A percentile compares a stretch with the other conserved stretches of the same genome.
These are phyloP conservation scores for Sugiyamaella smithiae DNA, from an alignment of 805 yeast species.

Conservation along the genomic window DNA sequence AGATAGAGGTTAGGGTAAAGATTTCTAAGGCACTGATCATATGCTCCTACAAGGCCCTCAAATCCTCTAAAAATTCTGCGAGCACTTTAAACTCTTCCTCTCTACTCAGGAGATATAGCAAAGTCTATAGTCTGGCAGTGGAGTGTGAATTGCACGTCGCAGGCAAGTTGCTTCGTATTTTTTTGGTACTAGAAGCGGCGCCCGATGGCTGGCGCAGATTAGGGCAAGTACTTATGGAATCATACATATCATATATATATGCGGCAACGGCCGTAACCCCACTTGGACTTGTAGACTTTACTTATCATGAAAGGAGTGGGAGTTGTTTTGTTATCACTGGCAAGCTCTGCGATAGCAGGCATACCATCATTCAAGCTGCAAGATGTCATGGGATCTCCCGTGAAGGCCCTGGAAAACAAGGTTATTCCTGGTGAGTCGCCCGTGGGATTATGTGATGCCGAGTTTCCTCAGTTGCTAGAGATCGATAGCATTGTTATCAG, in stretches of 20 bases:
- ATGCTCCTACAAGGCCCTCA: no score
- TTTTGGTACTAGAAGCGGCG: no score
- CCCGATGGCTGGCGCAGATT: not conserved
- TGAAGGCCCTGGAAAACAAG: constrained; percentile 10
- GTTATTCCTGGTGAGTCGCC: constrained; percentile 88
- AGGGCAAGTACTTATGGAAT: not conserved
- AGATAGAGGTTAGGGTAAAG: no score
- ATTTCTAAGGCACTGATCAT: no score
- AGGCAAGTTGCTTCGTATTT: no score
- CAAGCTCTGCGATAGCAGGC: not conserved
- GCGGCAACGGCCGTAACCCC: constrained; percentile 2
- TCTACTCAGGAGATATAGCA: no score
- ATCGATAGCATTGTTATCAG: constrained; percentile 56
- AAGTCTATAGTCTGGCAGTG: no score
- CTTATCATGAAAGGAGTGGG: not conserved
- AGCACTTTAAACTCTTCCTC: no score
- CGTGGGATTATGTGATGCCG: constrained; percentile 67
- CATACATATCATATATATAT: not conserved
- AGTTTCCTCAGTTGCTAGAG: constrained; percentile 58
- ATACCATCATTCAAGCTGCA: not conserved
- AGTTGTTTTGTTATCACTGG: not conserved
- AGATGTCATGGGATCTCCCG: not conserved
- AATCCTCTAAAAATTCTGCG: no score
- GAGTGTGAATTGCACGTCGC: no score
- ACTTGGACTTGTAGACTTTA: not conserved